A percentile compares a stretch with the other conserved stretches of the same genome.
phyloP scores from a whole-genome alignment of 2,329 filamentous ascomycete genomes.

The Fusarium albidum region DNA sequence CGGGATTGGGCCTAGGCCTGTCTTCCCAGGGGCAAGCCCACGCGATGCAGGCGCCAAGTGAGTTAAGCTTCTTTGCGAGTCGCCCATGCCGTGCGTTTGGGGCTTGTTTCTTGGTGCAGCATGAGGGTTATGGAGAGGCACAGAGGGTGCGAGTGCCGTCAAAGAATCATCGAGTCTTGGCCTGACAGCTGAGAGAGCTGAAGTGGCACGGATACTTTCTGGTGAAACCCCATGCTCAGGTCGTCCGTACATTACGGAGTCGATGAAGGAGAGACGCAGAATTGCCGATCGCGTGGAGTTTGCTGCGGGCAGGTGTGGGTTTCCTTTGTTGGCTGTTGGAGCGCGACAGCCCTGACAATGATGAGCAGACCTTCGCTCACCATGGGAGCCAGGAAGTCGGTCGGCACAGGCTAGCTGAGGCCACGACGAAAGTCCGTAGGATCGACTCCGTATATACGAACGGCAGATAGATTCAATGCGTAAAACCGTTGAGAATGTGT shows the following conservation, averaged over 20 bases:
- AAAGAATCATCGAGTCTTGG: not conserved
- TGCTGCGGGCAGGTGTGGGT: not conserved
- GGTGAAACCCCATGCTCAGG: constrained; percentile 3
- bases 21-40: constrained; percentile 36
- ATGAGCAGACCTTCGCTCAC: no score
- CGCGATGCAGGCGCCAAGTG: constrained; percentile 37
- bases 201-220: not conserved
- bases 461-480: no score
- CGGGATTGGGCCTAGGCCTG: constrained; percentile 27
- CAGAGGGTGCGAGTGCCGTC: not conserved
- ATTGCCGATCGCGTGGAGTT: constrained; percentile 27
- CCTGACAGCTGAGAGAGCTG: not conserved
- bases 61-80: constrained; percentile 39
- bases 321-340: no score
- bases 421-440: no score
- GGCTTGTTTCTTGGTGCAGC: not conserved
- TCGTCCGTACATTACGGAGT: constrained; percentile 1
- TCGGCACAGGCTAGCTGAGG: no score
- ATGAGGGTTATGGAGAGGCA: not conserved
- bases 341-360: no score
- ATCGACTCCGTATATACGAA: no score
- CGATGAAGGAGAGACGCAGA: constrained; percentile 11
- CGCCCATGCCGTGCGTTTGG: constrained; percentile 20
- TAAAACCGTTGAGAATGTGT: not conserved
- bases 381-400: no score